A percentile compares a stretch with the other conserved stretches of the same genome.
phyloP scores from a whole-genome alignment of 331 rosid species.

The Acacia pycnantha region DNA sequence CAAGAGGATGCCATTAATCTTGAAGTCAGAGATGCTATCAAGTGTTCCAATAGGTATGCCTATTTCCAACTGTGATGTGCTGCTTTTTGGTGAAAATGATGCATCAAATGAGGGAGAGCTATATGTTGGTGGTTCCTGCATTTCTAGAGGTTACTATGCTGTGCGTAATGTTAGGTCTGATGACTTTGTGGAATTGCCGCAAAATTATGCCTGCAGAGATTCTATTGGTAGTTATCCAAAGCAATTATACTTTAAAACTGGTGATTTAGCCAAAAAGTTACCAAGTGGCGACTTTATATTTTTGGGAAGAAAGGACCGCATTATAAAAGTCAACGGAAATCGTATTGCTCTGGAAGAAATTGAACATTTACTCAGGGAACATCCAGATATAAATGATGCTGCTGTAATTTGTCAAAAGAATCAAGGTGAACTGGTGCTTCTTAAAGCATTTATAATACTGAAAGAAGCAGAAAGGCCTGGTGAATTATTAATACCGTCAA shows the following conservation, averaged over 20 bases:
- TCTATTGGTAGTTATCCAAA: constrained; percentile 26
- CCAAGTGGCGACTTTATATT: constrained; percentile 75
- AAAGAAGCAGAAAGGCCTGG: constrained; percentile 43
- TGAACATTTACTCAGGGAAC: constrained; percentile 66
- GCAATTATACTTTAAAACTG: constrained; percentile 58
- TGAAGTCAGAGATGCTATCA: constrained; percentile 55
- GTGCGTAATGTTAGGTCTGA: constrained; percentile 43
- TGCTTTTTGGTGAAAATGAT: constrained; percentile 54
- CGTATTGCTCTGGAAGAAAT: constrained; percentile 82
- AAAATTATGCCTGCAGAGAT: constrained; percentile 31
- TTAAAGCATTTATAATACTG: constrained; percentile 71
- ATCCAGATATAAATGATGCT: constrained; percentile 61
- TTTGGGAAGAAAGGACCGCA: constrained; percentile 89
- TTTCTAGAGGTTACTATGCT: constrained; percentile 62
- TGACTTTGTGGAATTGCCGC: constrained; percentile 44
- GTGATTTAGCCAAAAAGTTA: constrained; percentile 72
- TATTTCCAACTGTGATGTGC: constrained; percentile 68
- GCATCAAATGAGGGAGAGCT: constrained; percentile 67
- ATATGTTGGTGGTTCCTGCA: constrained; percentile 78
- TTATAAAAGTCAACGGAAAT: constrained; percentile 70
- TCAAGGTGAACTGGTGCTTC: constrained; percentile 43
- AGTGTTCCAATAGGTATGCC: constrained; percentile 90
- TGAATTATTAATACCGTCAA: constrained; percentile 48
- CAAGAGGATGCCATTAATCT: constrained; percentile 68
- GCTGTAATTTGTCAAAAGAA: constrained; percentile 57